Evolutionary conservation across 208 protist genomes (phyloP), one percentile per base, ranked within the genome.

Genomic region (Crithidia mellificae): DNA sequence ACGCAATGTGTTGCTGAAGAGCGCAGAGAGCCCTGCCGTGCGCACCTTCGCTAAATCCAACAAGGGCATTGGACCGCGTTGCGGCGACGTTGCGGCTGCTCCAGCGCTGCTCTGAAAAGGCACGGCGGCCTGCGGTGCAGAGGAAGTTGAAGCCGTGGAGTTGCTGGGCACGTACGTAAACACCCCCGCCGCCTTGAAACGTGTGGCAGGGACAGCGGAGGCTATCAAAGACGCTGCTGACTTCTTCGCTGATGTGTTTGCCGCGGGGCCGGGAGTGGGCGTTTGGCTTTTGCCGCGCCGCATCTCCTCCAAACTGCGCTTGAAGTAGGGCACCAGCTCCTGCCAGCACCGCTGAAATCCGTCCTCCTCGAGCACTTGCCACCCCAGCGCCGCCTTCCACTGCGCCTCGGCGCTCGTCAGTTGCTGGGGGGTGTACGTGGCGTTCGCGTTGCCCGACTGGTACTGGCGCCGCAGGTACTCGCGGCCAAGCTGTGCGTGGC

Each of bases 391-490:
- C 6, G 43, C 44, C 68, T 74, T 74, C 68, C 41, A 74, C 59
- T 49, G 44, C 15, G 19, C 6, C 59, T 74, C 59, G 0, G 68
- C 68, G 32, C 38, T 56, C 11, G 34, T 29, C 30, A 74, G 49
- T 43, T 74, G 59, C 41, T 63, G 29, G 6, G 6, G 25, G 2
- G 59, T 74, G 59, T 62, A 67, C 17, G 52, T 17, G 0, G 41
- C 12, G 12, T 20, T 15, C 29, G 6, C 30, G 20, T 12, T 11
- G 15, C 22, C 4, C 15, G 22, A 39, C 3, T 9, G 29, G 11
- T 22, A 24, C 20, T 29, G 38, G 27, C 72, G 71, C 15, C 41
- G 50, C 19, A 63, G 17, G 39, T 80, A 81, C 66, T 84, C 76
- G 5, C 46, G 58, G 4, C 36, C 72, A 2, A 84, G 53, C 7